Evolutionary conservation across 441 rosid genomes (phyloP), one percentile per base, ranked within the genome.

Genomic region (Theobroma grandiflorum): DNA sequence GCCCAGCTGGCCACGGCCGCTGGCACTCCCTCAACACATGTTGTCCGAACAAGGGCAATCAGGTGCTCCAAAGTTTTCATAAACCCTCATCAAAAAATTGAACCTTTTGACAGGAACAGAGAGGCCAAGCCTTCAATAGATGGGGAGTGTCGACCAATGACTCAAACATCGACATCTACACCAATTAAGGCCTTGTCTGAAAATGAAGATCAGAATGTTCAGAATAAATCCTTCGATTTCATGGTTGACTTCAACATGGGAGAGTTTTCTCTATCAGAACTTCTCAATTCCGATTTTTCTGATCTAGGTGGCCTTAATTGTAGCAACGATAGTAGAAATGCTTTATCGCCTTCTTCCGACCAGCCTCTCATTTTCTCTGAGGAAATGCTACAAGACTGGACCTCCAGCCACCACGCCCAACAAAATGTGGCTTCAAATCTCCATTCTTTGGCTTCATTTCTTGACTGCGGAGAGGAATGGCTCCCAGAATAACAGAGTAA

Each of bases 221-320:
- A 49, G 55, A 31, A 43, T 7, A 38, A 10, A 47, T 26, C 72
- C 7, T 38, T 68, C 4, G 90, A 80, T 61, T 67, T 80, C 15
- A 3, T 55, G 76, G 6, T 80, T 14, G 86, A 84, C 35, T 86
- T 88, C 53, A 58, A 84, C 75, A 43, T 81, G 57, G 86, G 75
- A 8, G 86, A 87, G 53, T 58, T 81, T 14, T 68, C 65, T 75
- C 47, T 79, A 22, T 75, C 86, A 8, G 86, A 81, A 45, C 52
- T 86, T 73, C 81, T 83, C 4, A 62, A 75, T 26, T 66, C 74
- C 0, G 73, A 79, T 6, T 75, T 37, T 10, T 80, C 81, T 14
- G 79, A 69, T 4, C 37, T 16, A 0, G 8, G 40, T 31, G 72
- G 66, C 20, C 55, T 64, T 18, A 62, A 70, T 69, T 12, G 68